These are phyloP conservation scores for Hypoxylon fuscum DNA, from an alignment of 495 filamentous ascomycete genomes.

Conservation along the genomic window DNA sequence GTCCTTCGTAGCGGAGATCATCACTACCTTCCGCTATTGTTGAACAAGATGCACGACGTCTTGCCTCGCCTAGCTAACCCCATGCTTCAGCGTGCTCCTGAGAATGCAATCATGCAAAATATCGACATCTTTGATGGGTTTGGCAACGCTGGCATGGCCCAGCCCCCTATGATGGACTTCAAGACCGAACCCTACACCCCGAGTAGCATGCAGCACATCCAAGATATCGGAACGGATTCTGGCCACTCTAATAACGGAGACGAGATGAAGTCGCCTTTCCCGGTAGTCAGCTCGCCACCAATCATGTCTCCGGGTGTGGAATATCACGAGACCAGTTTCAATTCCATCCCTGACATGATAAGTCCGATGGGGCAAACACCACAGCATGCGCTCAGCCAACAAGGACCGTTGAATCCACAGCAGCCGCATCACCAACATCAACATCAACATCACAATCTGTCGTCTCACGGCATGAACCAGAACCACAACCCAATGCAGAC, in stretches of 20 bases:
- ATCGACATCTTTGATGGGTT: conserved; percentile 69
- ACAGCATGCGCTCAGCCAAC: conserved; percentile 40
- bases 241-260: conserved; percentile 48
- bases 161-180: conserved; percentile 47
- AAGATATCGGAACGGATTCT: conserved; percentile 52
- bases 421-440: conserved; percentile 47
- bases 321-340: conserved; percentile 50
- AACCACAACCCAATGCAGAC: conserved; percentile 50
- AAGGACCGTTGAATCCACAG: conserved; percentile 46
- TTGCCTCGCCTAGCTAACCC: conserved; percentile 67
- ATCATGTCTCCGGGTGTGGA: conserved; percentile 58
- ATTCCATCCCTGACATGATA: conserved; percentile 57
- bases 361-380: conserved; percentile 54
- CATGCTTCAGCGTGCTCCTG: conserved; percentile 63
- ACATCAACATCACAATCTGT: conserved; percentile 45
- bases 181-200: conserved; percentile 44
- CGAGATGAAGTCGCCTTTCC: conserved; percentile 58
- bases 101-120: conserved; percentile 52
- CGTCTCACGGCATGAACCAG: conserved; percentile 47
- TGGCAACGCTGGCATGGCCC: conserved; percentile 60
- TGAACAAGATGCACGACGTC: conserved; percentile 73
- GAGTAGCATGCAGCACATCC: conserved; percentile 50
- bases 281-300: conserved; percentile 49
- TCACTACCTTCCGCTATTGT: conserved; percentile 74
- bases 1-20: conserved; percentile 73